Conservation (phyloP, 352 stramenopile species). For the Globisporangium barbulae region DNA sequence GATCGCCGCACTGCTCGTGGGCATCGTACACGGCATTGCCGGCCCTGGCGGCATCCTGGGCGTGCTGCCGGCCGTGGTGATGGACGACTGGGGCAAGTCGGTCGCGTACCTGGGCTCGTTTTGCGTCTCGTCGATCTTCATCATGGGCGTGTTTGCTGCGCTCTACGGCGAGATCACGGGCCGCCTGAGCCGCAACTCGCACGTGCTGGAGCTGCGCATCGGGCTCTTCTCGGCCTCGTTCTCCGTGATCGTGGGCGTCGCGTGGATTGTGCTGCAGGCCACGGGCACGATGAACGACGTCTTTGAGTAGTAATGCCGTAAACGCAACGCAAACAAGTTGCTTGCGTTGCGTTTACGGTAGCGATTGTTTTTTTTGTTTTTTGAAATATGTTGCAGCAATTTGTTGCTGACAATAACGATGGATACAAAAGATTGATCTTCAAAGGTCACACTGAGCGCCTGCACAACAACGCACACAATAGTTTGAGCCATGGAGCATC, state of each 20-base stretch:
- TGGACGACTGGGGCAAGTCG: slow-evolving; percentile 67
- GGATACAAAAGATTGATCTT: neutral
- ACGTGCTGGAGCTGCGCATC: slow-evolving; percentile 60
- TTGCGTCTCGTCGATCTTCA: slow-evolving; percentile 85
- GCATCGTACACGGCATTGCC: slow-evolving; percentile 83
- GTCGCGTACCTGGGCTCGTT: slow-evolving; percentile 85
- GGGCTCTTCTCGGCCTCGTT: slow-evolving; percentile 71
- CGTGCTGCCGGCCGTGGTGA: slow-evolving; percentile 82
- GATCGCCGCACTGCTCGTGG: slow-evolving; percentile 75
- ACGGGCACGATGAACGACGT: slow-evolving; percentile 67
- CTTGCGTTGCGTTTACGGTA: too few species aligned
- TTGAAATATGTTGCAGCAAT: too few species aligned
- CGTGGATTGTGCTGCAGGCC: slow-evolving; percentile 74
- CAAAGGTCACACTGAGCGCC: slow-evolving; percentile 5
- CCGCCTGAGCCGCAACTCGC: slow-evolving; percentile 48
- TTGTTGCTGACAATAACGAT: neutral
- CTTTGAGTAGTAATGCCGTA: slow-evolving; percentile 41
- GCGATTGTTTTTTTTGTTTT: too few species aligned
- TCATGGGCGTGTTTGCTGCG: slow-evolving; percentile 89
- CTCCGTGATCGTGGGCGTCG: slow-evolving; percentile 66
- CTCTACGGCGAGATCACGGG: slow-evolving; percentile 78
- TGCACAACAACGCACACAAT: neutral
- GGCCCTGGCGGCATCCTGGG: slow-evolving; percentile 58
- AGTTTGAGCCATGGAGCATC: slow-evolving; percentile 2
- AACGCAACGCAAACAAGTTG: neutral